These are phyloP conservation scores for Tylopilus plumbeoviolaceoides DNA, from an alignment of 768 basidiomycete genomes.

Conservation along the genomic window DNA sequence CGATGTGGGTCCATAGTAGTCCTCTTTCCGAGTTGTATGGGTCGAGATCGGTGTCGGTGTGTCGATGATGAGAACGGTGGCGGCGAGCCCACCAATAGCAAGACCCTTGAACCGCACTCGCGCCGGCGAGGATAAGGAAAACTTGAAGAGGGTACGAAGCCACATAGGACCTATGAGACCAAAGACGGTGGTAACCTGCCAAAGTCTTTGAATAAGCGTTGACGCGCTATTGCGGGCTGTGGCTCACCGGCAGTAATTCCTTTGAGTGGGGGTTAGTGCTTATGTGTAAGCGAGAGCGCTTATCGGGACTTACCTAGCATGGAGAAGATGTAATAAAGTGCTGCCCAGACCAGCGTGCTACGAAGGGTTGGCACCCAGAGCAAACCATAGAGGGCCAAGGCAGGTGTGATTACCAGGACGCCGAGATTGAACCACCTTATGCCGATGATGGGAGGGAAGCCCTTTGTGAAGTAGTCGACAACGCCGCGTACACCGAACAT, in stretches of 20 bases:
- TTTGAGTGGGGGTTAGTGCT: constrained; percentile 18
- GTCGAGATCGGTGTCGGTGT: constrained; percentile 84
- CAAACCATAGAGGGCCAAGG: constrained; percentile 66
- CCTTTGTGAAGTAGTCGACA: constrained; percentile 16
- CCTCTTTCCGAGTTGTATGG: constrained; percentile 81
- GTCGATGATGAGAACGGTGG: constrained; percentile 79
- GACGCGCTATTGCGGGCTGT: background rate
- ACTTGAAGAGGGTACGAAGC: constrained; percentile 69
- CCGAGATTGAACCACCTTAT: constrained; percentile 77
- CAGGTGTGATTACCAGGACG: constrained; percentile 67
- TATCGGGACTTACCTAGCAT: constrained; percentile 59
- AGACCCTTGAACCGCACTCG: constrained; percentile 82
- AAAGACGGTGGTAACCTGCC: constrained; percentile 76
- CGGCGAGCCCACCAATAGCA: constrained; percentile 85
- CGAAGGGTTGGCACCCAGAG: constrained; percentile 41
- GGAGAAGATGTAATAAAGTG: constrained; percentile 79
- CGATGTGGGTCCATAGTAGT: constrained; percentile 73
- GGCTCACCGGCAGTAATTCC: constrained; percentile 48
- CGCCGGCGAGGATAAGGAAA: constrained; percentile 67
- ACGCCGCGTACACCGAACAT: constrained; percentile 10
- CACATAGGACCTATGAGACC: constrained; percentile 83
- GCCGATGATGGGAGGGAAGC: constrained; percentile 48
- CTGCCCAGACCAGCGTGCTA: constrained; percentile 58
- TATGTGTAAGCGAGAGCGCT: constrained; percentile 6
- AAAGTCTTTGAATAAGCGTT: constrained; percentile 1